Conservation (phyloP, 1,139 yeast species). For the Scheffersomyces parashehatae region DNA sequence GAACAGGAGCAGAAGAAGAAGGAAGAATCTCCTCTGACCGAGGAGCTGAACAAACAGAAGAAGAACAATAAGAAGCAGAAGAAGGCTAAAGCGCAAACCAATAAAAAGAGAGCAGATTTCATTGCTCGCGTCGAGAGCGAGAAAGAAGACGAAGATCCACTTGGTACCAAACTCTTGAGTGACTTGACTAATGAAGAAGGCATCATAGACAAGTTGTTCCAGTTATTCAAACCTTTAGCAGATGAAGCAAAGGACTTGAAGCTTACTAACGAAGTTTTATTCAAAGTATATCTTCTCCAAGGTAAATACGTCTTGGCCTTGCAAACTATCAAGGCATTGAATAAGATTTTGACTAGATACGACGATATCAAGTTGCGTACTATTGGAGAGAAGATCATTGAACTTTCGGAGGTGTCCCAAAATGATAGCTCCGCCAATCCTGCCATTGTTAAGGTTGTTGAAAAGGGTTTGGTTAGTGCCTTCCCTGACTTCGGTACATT, state of each 20-base stretch:
- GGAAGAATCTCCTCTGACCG: constrained; percentile 4
- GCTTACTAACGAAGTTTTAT: constrained; percentile 40
- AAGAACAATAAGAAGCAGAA: constrained; percentile 29
- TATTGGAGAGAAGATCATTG: constrained; percentile 27
- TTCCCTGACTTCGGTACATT: constrained; percentile 29
- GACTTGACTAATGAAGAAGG: constrained; percentile 27
- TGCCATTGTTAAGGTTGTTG: constrained; percentile 49
- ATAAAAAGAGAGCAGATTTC: constrained; percentile 39
- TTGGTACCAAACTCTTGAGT: constrained; percentile 43
- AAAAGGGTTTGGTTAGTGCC: constrained; percentile 38
- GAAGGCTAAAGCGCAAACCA: constrained; percentile 36
- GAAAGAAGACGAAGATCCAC: constrained; percentile 49
- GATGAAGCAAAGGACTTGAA: constrained; percentile 36
- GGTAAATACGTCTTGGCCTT: constrained; percentile 50
- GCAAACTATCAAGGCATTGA: constrained; percentile 43
- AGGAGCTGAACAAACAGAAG: constrained; percentile 23
- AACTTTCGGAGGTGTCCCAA: constrained; percentile 24
- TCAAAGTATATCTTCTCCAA: constrained; percentile 37
- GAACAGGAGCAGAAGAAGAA: constrained; percentile 16
- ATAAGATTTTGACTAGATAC: constrained; percentile 21
- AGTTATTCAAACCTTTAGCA: constrained; percentile 31
- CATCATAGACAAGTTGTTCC: constrained; percentile 31
- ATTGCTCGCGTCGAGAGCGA: constrained; percentile 44
- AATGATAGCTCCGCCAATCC: constrained; percentile 33
- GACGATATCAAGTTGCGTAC: constrained; percentile 15